These are phyloP conservation scores for Clonostachys rhizophaga DNA, from an alignment of 2,329 filamentous ascomycete genomes.

Conservation along the genomic window DNA sequence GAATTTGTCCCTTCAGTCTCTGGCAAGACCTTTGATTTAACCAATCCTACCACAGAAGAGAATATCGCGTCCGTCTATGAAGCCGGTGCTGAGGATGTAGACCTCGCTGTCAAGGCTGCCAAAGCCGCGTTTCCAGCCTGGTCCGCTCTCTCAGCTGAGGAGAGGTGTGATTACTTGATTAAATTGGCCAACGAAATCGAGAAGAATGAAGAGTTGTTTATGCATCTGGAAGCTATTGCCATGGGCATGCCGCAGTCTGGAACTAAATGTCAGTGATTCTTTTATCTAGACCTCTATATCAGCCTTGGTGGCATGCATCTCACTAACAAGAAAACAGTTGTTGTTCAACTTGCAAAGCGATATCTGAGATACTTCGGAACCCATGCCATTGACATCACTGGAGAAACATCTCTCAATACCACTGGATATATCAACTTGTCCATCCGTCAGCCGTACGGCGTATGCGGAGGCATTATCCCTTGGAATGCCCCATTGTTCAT, in stretches of 20 bases:
- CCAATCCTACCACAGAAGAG: constrained; percentile 1
- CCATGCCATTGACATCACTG: no score
- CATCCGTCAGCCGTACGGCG: not conserved
- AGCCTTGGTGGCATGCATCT: no score
- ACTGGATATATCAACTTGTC: not conserved
- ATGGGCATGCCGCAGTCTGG: not conserved
- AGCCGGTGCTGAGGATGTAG: constrained; percentile 26
- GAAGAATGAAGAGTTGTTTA: not conserved
- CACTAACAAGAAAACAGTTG: no score
- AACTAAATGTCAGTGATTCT: no score
- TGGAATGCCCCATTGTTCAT: no score
- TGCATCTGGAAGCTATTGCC: not conserved
- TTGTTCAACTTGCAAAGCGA: no score
- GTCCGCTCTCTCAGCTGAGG: constrained; percentile 23
- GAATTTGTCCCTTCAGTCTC: not conserved
- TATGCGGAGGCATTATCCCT: not conserved
- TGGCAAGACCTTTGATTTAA: constrained; percentile 1
- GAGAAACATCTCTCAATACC: no score
- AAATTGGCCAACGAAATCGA: constrained; percentile 31
- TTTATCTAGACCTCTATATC: no score
- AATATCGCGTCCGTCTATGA: not conserved
- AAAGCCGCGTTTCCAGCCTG: constrained; percentile 36
- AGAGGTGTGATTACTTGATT: constrained; percentile 30
- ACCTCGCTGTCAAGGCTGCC: constrained; percentile 36
- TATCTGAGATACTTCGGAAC: no score